Evolutionary conservation across 164 flowering plant species (phyloP), one percentile per base, ranked within the genome.

Genomic region (Stephania cephalantha): DNA sequence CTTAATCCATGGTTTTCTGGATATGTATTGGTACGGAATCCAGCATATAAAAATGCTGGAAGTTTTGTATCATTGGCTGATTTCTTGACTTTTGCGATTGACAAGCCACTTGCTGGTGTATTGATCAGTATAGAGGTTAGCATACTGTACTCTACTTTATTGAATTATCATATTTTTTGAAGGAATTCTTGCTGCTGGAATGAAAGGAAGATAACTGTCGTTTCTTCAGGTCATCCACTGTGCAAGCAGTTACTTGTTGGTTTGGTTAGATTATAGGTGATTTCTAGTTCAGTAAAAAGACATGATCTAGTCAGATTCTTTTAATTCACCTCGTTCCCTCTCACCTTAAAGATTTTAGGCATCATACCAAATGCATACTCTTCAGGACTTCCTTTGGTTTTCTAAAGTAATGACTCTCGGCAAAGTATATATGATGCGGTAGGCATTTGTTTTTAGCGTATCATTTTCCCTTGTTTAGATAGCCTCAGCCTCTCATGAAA

Each of bases 81-180:
- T 13, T 85, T 85, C 76, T 65, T 85, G 76, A 81, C 13, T 3
- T 77, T 82, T 29, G 79, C 85, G n/a, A 74, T 74, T 70, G 70
- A 13, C 73, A 74, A 82, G 42, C 46, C 78, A 29, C 69, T 83
- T 80, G 30, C 81, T 73, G 86, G 87, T 55, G 79, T 85, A 30
- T 74, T 85, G 74, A 79, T 85, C 78, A 74, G 45, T 55, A 78
- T 85, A 75, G 84, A 84, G 84, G 86, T 85, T 68, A 72, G 84
- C 61, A 70, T 12, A 63, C 0, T 70, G 18, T 35, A 35, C 42
- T 35, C 68, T 65, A 25, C 68, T 65, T 22, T 58, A 3, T 58
- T n/a, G 6, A 58, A 7, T 31, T 65, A 10, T 65, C 31, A 30
- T 11, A 65, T 65, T 15, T 55, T 58, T 58, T 58, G 20, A 15